A percentile compares a stretch with the other conserved stretches of the same genome.
Conservation (phyloP, 805 yeast genomes). For the Tetrapisispora iriomotensis region DNA sequence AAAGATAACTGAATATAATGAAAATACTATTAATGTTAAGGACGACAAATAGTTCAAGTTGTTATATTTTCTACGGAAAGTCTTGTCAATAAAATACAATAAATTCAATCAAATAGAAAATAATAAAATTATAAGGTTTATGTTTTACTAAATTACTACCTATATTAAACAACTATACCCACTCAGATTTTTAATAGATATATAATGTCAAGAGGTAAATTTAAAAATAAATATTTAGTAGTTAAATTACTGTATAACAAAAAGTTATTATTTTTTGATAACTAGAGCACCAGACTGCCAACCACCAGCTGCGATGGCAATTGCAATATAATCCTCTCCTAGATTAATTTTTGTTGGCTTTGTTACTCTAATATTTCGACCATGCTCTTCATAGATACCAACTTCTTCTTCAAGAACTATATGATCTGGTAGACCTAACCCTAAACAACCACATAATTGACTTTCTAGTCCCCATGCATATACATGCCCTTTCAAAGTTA, state of each 20-base stretch:
- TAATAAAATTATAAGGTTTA: background rate
- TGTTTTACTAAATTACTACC: no score
- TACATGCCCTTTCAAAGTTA: constrained; percentile 47
- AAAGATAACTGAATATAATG: constrained; percentile 27
- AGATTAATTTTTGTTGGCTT: constrained; percentile 36
- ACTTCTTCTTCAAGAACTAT: constrained; percentile 15
- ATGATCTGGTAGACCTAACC: constrained; percentile 38
- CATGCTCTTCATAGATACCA: constrained; percentile 25
- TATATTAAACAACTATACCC: no score
- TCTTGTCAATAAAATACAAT: no score
- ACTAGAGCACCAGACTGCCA: constrained; percentile 72
- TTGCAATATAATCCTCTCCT: constrained; percentile 35
- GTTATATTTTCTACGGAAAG: no score
- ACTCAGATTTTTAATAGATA: no score
- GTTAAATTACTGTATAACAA: no score
- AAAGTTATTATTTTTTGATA: constrained; percentile 10
- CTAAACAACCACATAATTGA: constrained; percentile 57
- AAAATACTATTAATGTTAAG: constrained; percentile 11
- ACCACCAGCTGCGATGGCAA: constrained; percentile 64
- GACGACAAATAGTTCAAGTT: constrained; percentile 6
- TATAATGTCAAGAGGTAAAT: no score
- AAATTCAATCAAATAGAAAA: background rate
- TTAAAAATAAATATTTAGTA: no score
- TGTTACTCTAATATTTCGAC: constrained; percentile 27
- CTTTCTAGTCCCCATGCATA: constrained; percentile 64